A percentile compares a stretch with the other conserved stretches of the same genome.
Evolutionary conservation across 352 stramenopile species (phyloP).

Genomic region (Pythium angustatum): DNA sequence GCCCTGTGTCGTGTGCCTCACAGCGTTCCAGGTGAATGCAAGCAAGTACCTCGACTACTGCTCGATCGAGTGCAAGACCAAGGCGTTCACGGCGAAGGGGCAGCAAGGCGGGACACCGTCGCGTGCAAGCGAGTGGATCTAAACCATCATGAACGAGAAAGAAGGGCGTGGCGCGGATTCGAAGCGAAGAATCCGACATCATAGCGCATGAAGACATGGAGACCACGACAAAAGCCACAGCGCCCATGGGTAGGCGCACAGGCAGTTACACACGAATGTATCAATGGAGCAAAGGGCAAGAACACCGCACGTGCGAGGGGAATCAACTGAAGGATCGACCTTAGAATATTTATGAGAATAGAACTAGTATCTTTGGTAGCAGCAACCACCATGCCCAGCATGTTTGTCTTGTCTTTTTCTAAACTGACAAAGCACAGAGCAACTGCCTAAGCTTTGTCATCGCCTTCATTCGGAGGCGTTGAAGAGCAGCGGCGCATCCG

Average conservation of each 20-base stretch:
- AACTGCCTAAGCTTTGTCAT: too few relatives aligned
- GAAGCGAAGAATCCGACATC: slow-evolving; percentile 6
- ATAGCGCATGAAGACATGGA: too few relatives aligned
- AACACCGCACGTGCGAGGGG: neutral
- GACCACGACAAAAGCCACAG: too few relatives aligned
- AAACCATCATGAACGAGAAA: neutral
- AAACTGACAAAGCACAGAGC: too few relatives aligned
- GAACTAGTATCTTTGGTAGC: slow-evolving; percentile 16
- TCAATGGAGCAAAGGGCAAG: too few relatives aligned
- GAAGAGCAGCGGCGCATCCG: too few relatives aligned
- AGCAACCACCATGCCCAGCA: too few relatives aligned
- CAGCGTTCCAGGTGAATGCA: slow-evolving; percentile 16
- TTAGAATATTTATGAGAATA: slow-evolving; percentile 30
- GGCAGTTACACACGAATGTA: neutral
- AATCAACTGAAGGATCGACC: slow-evolving; percentile 19
- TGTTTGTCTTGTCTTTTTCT: too few relatives aligned
- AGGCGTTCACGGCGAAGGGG: slow-evolving; percentile 19
- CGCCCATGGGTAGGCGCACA: too few relatives aligned
- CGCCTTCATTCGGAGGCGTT: too few relatives aligned
- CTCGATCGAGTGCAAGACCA: slow-evolving; percentile 32
- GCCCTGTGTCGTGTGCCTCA: slow-evolving; percentile 22
- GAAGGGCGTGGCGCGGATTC: neutral
- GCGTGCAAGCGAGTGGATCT: slow-evolving; percentile 33
- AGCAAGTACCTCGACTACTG: slow-evolving; percentile 38
- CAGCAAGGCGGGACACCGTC: neutral